Evolutionary conservation across 495 filamentous ascomycete species (phyloP).

Genomic region (Penicillium macrosclerotiorum): DNA sequence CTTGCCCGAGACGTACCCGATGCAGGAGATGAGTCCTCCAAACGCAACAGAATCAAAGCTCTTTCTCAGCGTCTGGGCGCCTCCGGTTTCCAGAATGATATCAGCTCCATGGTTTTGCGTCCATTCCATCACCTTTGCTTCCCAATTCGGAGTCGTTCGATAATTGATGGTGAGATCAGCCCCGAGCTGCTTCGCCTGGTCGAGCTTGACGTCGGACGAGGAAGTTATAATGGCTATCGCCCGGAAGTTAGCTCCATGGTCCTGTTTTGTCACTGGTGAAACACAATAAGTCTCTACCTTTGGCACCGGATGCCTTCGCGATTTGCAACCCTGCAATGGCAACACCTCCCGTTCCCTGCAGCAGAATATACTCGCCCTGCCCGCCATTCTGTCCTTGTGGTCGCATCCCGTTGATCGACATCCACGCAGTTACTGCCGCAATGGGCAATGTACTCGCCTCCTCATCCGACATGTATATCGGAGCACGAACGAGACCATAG

Average conservation of each 20-base stretch:
- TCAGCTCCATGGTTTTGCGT: constrained; percentile 62
- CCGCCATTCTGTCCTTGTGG: constrained; percentile 57
- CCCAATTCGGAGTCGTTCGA: constrained; percentile 64
- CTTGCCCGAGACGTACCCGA: constrained; percentile 65
- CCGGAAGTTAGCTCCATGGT: no score
- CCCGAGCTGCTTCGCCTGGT: constrained; percentile 57
- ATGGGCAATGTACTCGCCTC: constrained; percentile 68
- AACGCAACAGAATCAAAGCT: constrained; percentile 62
- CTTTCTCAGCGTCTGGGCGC: constrained; percentile 58
- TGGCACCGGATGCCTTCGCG: constrained; percentile 75
- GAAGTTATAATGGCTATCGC: constrained; percentile 74
- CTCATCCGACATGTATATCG: constrained; percentile 56
- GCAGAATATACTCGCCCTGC: constrained; percentile 64
- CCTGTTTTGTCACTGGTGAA: no score
- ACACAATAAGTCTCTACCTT: constrained; percentile 23
- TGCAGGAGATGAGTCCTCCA: constrained; percentile 65
- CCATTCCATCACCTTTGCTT: constrained; percentile 60
- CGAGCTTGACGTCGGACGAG: constrained; percentile 63
- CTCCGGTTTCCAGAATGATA: constrained; percentile 68
- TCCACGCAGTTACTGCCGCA: constrained; percentile 78
- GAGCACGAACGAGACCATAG: constrained; percentile 61
- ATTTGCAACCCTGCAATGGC: constrained; percentile 75
- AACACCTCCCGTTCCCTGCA: constrained; percentile 80
- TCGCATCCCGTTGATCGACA: constrained; percentile 68
- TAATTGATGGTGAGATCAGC: constrained; percentile 66